Base-by-base conservation (phyloP, 192 early-diverging fungal species). In the Physocladia obscura region DNA sequence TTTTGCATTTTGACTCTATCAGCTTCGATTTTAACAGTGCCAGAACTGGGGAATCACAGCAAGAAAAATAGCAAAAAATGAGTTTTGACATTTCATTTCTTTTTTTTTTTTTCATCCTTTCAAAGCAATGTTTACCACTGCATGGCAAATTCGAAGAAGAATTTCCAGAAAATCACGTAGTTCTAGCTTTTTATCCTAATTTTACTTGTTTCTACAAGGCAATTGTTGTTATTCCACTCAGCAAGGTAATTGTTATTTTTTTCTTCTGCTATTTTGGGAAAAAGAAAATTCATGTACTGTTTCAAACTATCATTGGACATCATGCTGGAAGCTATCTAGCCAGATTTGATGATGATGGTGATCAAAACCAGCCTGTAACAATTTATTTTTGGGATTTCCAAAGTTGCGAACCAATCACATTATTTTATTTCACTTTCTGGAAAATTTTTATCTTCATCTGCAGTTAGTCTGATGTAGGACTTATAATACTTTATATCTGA, bases 151-250 rank as follows among this genome's bases (percentile, higher is more conserved):
- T 44, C 11, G 40, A 44, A n/a, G n/a, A 44, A n/a, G 75, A 79
- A 38, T 82, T 77, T 51, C 73, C 68, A 5, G 67, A 60, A 50
- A 73, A 61, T 24, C 69, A 76, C 40, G 60, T 59, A 39, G 82
- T 84, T 19, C 67, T 84, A 52, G 79, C 82, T 36, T 58, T 79
- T 34, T 84, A 76, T 49, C 80, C 80, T 21, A 55, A 49, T 2
- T 77, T 63, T 17, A 81, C 62, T 27, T 84, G 82, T 54, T 84
- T 84, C 49, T 84, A 84, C 50, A 61, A 67, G 27, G 82, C 77
- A 13, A 62, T 37, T 13, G 78, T 84, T 2, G 67, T 70, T 13
- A 31, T 56, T 3, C 50, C 72, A 19, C 74, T 80, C 4, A 65
- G 59, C 29, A 76, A 78, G 78, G 57, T 21, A 26, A 8, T 11